Base-by-base conservation (phyloP, 2,329 filamentous ascomycete species). In the Paecilomyces niveus region DNA sequence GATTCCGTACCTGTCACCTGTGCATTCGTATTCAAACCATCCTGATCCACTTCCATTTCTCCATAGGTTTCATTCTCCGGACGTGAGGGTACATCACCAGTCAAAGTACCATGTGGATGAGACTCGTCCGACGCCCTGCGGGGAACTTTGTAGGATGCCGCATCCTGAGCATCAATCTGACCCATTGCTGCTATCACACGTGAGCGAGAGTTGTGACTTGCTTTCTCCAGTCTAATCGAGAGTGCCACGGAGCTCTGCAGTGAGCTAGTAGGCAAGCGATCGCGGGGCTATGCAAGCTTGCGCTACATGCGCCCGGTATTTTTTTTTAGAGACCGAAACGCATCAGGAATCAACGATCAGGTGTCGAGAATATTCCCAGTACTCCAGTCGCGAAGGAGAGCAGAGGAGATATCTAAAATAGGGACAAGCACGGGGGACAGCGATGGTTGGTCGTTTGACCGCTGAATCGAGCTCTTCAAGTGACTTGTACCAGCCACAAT, bases 1-100 rank as follows among this genome's bases (percentile, higher is more conserved):
- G 18, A 11, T 51, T 22, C 33, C 66, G 59, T 69, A 84, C 83
- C 76, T 54, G 81, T 85, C 26, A 89, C 73, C 29, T 78, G 78
- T 50, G 85, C 86, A 45, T 82, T 83, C 24, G 85, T 86, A 54
- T 85, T 80, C 59, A 89, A 83, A 13, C 85, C 85, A 52, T 83
- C 78, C 64, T 86, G 84, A 21, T 80, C 83, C 59, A 88, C 80
- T 58, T 84, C 80, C 24, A 89, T 72, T 21, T 84, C 81, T 63
- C 85, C 85, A 65, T 88, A 88, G 0, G 83, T 60, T 29, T 62
- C 58, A 54, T 66, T 65, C 59, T 68, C 68, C 9, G 61, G 59
- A 7, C 63, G 65, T 11, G 63, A 62, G 57, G 64, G 65, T 10
- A 67, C 57, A 18, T 66, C 62, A 32, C 66, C 67, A 31, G 65